These are phyloP conservation scores for Avena atlantica DNA, from an alignment of 176 grass and related monocot species.

Conservation along the genomic window DNA sequence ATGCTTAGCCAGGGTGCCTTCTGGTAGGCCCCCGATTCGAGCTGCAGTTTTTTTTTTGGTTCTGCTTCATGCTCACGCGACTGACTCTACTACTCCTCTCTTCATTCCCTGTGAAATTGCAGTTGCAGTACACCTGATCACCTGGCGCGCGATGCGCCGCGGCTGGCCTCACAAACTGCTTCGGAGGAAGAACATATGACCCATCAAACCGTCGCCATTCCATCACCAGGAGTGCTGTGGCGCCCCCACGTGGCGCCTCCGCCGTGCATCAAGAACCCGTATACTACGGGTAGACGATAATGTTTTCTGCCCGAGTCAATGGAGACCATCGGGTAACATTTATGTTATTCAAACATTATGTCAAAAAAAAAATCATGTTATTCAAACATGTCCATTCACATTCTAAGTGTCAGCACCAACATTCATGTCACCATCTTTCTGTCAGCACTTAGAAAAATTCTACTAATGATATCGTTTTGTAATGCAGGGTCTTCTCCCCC, in stretches of 20 bases:
- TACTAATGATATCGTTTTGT: background rate
- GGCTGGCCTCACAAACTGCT: conserved; percentile 11
- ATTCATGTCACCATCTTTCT: background rate
- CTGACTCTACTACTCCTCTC: no score
- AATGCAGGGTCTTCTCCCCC: conserved; percentile 66
- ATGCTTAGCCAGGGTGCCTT: conserved; percentile 88
- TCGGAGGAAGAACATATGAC: conserved; percentile 31
- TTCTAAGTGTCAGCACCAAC: no score
- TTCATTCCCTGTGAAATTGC: no score
- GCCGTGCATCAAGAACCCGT: conserved; percentile 85
- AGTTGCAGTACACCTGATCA: no score
- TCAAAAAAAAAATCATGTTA: no score
- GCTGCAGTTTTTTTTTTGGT: no score
- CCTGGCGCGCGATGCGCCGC: no score
- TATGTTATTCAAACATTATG: background rate
- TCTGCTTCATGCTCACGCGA: no score
- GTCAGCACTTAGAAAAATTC: background rate
- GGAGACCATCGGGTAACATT: conserved; percentile 66
- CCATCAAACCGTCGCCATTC: conserved; percentile 32
- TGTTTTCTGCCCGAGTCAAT: conserved; percentile 64
- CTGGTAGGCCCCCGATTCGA: no score
- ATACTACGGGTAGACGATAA: conserved; percentile 51
- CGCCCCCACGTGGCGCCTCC: conserved; percentile 61
- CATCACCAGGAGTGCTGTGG: conserved; percentile 48
- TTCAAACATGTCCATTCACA: no score